These are phyloP conservation scores for Omphalea diandra DNA, from an alignment of 441 rosid species.

Conservation along the genomic window DNA sequence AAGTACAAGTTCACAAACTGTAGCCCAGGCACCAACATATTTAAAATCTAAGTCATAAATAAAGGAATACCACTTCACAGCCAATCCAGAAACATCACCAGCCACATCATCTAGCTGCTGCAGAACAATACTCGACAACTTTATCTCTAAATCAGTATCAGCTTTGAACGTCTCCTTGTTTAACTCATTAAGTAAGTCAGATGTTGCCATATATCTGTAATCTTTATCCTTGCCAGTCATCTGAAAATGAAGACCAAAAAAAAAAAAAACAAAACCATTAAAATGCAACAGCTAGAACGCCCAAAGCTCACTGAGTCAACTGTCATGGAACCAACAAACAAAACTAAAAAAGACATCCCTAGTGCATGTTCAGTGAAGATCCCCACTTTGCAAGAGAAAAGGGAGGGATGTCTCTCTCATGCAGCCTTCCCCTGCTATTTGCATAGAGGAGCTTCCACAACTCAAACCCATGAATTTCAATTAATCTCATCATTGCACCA, in stretches of 20 bases:
- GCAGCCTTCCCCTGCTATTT: too few relatives aligned
- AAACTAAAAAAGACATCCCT: too few relatives aligned
- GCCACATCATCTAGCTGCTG: slow-evolving; percentile 98
- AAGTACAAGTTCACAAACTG: too few relatives aligned
- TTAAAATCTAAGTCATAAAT: neutral
- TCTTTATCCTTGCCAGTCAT: slow-evolving; percentile 99
- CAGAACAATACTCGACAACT: slow-evolving; percentile 68
- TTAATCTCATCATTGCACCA: neutral
- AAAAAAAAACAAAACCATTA: slow-evolving; percentile 3
- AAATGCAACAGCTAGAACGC: too few relatives aligned
- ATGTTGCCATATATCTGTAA: slow-evolving; percentile 98
- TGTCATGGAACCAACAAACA: too few relatives aligned
- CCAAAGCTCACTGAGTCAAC: too few relatives aligned
- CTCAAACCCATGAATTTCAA: too few relatives aligned
- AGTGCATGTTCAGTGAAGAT: too few relatives aligned
- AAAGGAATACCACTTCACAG: slow-evolving; percentile 82
- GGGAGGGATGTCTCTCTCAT: too few relatives aligned
- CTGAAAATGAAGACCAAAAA: slow-evolving; percentile 45
- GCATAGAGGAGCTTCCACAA: too few relatives aligned
- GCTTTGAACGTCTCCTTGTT: slow-evolving; percentile 85
- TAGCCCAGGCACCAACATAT: too few relatives aligned
- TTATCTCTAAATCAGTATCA: slow-evolving; percentile 81
- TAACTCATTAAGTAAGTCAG: slow-evolving; percentile 91
- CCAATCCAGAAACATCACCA: slow-evolving; percentile 99
- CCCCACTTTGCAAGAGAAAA: too few relatives aligned